Evolutionary conservation across 2,329 filamentous ascomycete genomes (phyloP), one percentile per base, ranked within the genome.

Genomic region (Cylindrodendrum hubeiense): DNA sequence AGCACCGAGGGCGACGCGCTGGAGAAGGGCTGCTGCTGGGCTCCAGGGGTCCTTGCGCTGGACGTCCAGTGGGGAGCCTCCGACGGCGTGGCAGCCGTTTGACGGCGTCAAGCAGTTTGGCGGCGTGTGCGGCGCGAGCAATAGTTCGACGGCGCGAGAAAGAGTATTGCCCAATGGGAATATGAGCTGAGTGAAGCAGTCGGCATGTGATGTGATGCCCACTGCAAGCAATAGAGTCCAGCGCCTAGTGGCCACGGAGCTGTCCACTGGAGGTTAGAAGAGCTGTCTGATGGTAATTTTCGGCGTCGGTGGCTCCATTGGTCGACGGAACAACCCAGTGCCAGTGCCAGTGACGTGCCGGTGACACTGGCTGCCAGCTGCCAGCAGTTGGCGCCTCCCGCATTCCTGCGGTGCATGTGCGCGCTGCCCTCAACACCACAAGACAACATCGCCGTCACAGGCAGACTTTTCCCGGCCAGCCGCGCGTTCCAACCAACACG

Each of bases 301-400:
- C n/a, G 49, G 49, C 22, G 19, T 13, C 50, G 13, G 30, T 19
- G 46, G 19, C 47, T 28, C 47, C 2, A 50, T 50, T 50, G 47
- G 47, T 50, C 47, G 21, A 33, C 26, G 47, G 37, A 39, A 39
- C 37, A 39, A 39, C 37, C 43, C 17, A 12, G n/a, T 21, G 30
- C 30, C n/a, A n/a, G n/a, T n/a, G n/a, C n/a, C n/a, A n/a, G n/a
- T n/a, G n/a, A n/a, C n/a, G n/a, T n/a, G n/a, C n/a, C n/a, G n/a
- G n/a, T n/a, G n/a, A n/a, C n/a, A n/a, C n/a, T n/a, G n/a, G n/a
- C n/a, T n/a, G n/a, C n/a, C n/a, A 34, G 28, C 49, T 51, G 47
- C 30, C 19, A 34, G 24, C 28, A 9, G 28, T 51, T 61, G 51
- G 51, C 52, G 51, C 51, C 60, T 63, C 51, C 44, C 60, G 41